Percentiles rank a stretch among this genome's conserved stretches.
Conservation (phyloP, 2,329 filamentous ascomycete genomes). For the Cordyceps militaris region DNA sequence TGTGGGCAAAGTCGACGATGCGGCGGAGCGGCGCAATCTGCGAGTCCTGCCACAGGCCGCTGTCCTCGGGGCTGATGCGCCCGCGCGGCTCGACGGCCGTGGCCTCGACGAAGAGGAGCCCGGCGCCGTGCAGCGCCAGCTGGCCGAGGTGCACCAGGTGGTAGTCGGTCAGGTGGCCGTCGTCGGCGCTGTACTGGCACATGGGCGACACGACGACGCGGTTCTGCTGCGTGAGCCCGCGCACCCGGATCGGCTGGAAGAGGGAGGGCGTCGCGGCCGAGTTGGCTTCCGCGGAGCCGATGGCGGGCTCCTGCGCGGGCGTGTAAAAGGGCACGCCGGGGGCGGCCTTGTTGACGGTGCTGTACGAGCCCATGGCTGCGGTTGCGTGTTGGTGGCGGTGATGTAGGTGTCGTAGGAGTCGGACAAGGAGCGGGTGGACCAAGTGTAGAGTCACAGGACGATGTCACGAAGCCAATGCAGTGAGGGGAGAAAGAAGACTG, state of each 20-base stretch:
- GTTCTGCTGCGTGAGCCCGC: constrained; percentile 46
- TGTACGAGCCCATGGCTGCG: constrained; percentile 2
- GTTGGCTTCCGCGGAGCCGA: constrained; percentile 39
- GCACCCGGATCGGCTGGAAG: constrained; percentile 49
- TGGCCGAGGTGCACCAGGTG: constrained; percentile 78
- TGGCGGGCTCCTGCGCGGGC: constrained; percentile 44
- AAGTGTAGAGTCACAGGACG: neutral
- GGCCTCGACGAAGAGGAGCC: constrained; percentile 69
- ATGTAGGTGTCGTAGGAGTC: neutral
- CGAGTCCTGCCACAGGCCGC: constrained; percentile 75
- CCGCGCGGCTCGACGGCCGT: constrained; percentile 69
- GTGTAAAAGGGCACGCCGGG: constrained; percentile 45
- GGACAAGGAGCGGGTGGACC: neutral
- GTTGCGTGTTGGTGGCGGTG: neutral
- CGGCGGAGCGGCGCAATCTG: constrained; percentile 67
- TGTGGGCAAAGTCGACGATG: constrained; percentile 72
- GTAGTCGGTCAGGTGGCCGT: constrained; percentile 70
- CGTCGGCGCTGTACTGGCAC: constrained; percentile 51
- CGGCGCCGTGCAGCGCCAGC: constrained; percentile 68
- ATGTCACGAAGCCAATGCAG: no score
- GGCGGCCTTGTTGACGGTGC: constrained; percentile 31
- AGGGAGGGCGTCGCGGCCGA: constrained; percentile 40
- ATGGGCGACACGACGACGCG: constrained; percentile 54
- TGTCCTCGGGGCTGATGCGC: constrained; percentile 74
- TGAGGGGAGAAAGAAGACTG: no score